Conservation (phyloP, 2,329 filamentous ascomycete genomes). For the Capronia coronata region DNA sequence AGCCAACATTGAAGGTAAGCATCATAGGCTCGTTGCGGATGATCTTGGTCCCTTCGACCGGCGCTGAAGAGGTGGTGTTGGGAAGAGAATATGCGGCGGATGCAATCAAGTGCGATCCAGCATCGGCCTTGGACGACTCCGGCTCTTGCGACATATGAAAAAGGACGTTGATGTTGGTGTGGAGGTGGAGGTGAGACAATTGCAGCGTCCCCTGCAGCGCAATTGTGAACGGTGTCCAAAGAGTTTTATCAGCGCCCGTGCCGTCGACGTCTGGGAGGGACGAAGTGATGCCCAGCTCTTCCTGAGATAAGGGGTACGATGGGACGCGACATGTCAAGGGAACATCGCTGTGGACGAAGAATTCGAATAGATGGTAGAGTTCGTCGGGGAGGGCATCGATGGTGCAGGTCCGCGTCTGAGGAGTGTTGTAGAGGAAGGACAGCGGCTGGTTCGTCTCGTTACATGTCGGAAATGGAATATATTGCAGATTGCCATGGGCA, state of each 20-base stretch:
- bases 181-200: slow-evolving; percentile 80
- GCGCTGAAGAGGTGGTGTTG: slow-evolving; percentile 44
- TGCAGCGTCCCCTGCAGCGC: slow-evolving; percentile 85
- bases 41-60: slow-evolving; percentile 54
- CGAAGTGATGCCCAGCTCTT: slow-evolving; percentile 17
- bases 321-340: slow-evolving; percentile 87
- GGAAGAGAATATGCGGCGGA: slow-evolving; percentile 76
- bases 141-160: slow-evolving; percentile 51
- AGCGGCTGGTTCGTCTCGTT: slow-evolving; percentile 75
- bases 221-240: slow-evolving; percentile 77
- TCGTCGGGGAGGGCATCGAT: slow-evolving; percentile 48
- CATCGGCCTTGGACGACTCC: slow-evolving; percentile 31
- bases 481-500: slow-evolving; percentile 73
- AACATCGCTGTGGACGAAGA: slow-evolving; percentile 96
- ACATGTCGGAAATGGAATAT: slow-evolving; percentile 84
- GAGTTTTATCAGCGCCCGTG: slow-evolving; percentile 34
- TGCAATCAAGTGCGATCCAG: slow-evolving; percentile 74
- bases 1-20: slow-evolving; percentile 71
- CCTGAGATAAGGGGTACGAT: slow-evolving; percentile 55
- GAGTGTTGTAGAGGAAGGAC: slow-evolving; percentile 74
- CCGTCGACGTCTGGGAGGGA: slow-evolving; percentile 18
- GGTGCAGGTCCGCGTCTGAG: slow-evolving; percentile 54
- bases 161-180: slow-evolving; percentile 81
- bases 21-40: slow-evolving; percentile 82
- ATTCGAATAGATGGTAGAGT: slow-evolving; percentile 57